Conservation (phyloP, 2,329 filamentous ascomycete species). For the Intubia oerlemansii region DNA sequence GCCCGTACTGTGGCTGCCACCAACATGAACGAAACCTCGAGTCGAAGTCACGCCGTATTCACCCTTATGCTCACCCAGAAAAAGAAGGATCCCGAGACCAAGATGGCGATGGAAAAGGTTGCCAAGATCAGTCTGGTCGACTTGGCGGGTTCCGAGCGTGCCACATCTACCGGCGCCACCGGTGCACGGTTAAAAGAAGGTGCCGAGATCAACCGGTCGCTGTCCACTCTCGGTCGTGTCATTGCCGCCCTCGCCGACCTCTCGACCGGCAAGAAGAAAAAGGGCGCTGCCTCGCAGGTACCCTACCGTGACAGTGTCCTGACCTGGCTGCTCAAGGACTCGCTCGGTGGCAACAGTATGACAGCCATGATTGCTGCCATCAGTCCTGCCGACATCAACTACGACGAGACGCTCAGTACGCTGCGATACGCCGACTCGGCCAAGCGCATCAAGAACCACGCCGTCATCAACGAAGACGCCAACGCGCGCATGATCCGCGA, state of each 20-base stretch:
- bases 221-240: slow-evolving; percentile 90
- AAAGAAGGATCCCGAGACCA: slow-evolving; percentile 72
- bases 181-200: slow-evolving; percentile 91
- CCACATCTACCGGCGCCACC: slow-evolving; percentile 89
- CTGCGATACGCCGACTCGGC: slow-evolving; percentile 92
- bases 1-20: slow-evolving; percentile 92
- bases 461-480: slow-evolving; percentile 95
- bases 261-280: slow-evolving; percentile 68
- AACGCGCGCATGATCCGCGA: slow-evolving; percentile 98
- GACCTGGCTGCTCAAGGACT: slow-evolving; percentile 94
- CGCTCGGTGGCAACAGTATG: slow-evolving; percentile 93
- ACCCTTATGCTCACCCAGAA: slow-evolving; percentile 93
- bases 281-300: slow-evolving; percentile 50
- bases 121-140: slow-evolving; percentile 97
- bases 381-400: slow-evolving; percentile 96
- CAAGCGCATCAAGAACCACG: slow-evolving; percentile 99
- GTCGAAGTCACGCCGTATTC: slow-evolving; percentile 94
- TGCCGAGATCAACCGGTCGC: slow-evolving; percentile 91
- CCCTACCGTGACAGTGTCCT: slow-evolving; percentile 93
- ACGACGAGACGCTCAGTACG: slow-evolving; percentile 90
- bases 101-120: slow-evolving; percentile 94
- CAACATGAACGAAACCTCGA: slow-evolving; percentile 99
- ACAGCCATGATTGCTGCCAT: slow-evolving; percentile 99
- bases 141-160: slow-evolving; percentile 91
- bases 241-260: slow-evolving; percentile 89